Evolutionary conservation across 2,329 filamentous ascomycete species (phyloP).

Genomic region (Fusarium nodosum): DNA sequence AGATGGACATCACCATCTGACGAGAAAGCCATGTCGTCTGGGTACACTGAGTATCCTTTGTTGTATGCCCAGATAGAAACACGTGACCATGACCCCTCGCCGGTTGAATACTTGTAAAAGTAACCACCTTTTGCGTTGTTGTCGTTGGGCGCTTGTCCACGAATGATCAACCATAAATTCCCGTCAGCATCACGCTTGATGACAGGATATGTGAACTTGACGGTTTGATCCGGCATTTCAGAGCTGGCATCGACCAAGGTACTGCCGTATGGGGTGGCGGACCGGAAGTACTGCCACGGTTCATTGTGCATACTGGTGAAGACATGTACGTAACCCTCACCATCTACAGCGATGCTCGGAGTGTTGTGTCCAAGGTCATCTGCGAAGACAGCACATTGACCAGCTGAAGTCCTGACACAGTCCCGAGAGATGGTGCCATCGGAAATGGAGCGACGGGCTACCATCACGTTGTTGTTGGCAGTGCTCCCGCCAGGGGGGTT

Average conservation of each 20-base stretch:
- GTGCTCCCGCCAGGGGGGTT: slow-evolving; percentile 43
- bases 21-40: slow-evolving; percentile 48
- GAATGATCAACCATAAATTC: slow-evolving; percentile 23
- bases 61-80: slow-evolving; percentile 40
- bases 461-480: slow-evolving; percentile 48
- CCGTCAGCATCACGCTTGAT: slow-evolving; percentile 25
- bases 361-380: slow-evolving; percentile 47
- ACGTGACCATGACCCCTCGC: slow-evolving; percentile 6
- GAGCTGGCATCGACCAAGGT: slow-evolving; percentile 39
- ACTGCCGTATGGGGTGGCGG: slow-evolving; percentile 38
- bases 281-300: slow-evolving; percentile 47
- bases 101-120: slow-evolving; percentile 26
- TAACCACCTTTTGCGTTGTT: slow-evolving; percentile 21
- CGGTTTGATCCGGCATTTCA: slow-evolving; percentile 42
- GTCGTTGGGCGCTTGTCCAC: slow-evolving; percentile 27
- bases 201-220: slow-evolving; percentile 33
- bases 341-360: slow-evolving; percentile 26
- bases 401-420: slow-evolving; percentile 38
- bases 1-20: slow-evolving; percentile 48
- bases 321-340: slow-evolving; percentile 48
- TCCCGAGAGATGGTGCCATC: slow-evolving; percentile 43
- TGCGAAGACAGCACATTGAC: slow-evolving; percentile 41
- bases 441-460: slow-evolving; percentile 37
- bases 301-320: slow-evolving; percentile 51
- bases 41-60: slow-evolving; percentile 46